Evolutionary conservation across 1,284 basidiomycete species (phyloP).

Genomic region (Tilletia setariae): DNA sequence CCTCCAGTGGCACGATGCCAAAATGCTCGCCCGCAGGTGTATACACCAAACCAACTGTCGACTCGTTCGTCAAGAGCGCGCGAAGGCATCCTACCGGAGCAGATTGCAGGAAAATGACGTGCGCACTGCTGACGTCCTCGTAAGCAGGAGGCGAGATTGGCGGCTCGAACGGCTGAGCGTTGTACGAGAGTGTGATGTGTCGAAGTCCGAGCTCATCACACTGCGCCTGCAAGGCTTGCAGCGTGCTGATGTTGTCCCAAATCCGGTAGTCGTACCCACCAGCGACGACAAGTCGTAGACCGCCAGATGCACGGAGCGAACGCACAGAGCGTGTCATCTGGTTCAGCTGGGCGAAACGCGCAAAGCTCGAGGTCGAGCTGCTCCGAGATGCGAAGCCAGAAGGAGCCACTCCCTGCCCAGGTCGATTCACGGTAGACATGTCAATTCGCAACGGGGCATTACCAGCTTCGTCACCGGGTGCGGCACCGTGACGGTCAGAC

Average conservation of each 20-base stretch:
- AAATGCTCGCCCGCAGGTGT: conserved; percentile 96
- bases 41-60: conserved; percentile 66
- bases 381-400: background rate
- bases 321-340: background rate
- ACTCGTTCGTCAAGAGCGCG: conserved; percentile 33
- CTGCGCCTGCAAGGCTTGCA: conserved; percentile 41
- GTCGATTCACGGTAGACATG: background rate
- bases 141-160: conserved; percentile 35
- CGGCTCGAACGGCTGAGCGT: conserved; percentile 43
- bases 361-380: conserved; percentile 3
- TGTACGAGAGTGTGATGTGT: conserved; percentile 54
- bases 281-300: conserved; percentile 44
- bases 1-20: conserved; percentile 93
- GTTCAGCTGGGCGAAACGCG: background rate
- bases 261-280: conserved; percentile 75
- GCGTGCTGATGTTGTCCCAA: conserved; percentile 68
- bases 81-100: conserved; percentile 44
- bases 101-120: conserved; percentile 45
- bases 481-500: background rate
- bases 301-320: background rate
- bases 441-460: background rate
- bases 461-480: background rate
- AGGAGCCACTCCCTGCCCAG: background rate
- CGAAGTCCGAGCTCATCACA: conserved; percentile 52
- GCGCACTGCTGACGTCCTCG: conserved; percentile 19